Conservation (phyloP, 768 basidiomycete genomes). For the Tylopilus intermedius region DNA sequence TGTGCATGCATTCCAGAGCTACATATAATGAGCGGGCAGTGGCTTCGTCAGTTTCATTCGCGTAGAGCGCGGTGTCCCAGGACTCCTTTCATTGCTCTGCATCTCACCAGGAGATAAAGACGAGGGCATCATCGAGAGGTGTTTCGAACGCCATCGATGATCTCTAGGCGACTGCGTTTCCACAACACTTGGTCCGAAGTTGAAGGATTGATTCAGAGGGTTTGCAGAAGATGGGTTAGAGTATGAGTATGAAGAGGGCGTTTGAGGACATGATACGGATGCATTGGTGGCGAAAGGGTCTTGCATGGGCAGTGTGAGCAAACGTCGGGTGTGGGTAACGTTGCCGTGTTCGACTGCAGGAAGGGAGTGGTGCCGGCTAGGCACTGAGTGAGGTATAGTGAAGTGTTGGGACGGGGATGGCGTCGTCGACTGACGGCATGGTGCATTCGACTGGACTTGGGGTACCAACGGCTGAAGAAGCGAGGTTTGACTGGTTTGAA, state of each 20-base stretch:
- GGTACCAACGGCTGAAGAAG: not conserved
- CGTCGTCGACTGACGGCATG: conserved; percentile 12
- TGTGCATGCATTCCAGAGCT: conserved; percentile 4
- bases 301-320: conserved; percentile 3
- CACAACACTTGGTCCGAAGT: not conserved
- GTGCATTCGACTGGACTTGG: not conserved
- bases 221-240: conserved; percentile 2
- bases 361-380: conserved; percentile 22
- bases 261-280: conserved; percentile 3
- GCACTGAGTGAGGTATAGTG: not conserved
- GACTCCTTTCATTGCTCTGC: not conserved
- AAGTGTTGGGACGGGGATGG: not conserved
- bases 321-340: not conserved
- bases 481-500: conserved; percentile 5
- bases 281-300: not conserved
- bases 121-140: conserved; percentile 19
- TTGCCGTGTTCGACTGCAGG: conserved; percentile 17
- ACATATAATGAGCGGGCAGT: conserved; percentile 17
- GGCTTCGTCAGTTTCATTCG: conserved; percentile 18
- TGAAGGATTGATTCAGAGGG: not conserved
- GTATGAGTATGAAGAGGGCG: conserved; percentile 4
- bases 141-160: conserved; percentile 4
- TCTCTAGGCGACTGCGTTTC: not conserved
- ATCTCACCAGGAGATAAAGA: conserved; percentile 12
- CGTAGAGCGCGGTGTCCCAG: not conserved